Evolutionary conservation across 2,329 filamentous ascomycete genomes (phyloP).

Genomic region (Cordyceps cateniannulata): DNA sequence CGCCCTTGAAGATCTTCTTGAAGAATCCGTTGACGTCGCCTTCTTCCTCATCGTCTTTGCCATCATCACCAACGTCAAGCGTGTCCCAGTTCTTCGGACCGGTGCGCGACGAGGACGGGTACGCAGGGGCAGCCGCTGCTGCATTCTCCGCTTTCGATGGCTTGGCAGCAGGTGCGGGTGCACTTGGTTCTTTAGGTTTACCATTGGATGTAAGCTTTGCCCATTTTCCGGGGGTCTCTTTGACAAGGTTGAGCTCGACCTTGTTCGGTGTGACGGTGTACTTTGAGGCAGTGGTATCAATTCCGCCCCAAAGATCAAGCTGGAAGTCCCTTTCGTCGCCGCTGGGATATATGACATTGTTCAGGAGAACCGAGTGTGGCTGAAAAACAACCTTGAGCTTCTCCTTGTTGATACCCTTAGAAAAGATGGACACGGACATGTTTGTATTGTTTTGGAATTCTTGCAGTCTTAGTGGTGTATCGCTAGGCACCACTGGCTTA

Average conservation of each 20-base stretch:
- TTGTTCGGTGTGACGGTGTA: conserved; percentile 68
- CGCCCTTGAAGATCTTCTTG: conserved; percentile 75
- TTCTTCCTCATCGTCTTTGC: conserved; percentile 50
- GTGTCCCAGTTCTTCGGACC: conserved; percentile 94
- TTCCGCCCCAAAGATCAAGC: conserved; percentile 56
- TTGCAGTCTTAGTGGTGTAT: conserved; percentile 23
- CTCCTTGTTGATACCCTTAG: conserved; percentile 35
- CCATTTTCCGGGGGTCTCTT: conserved; percentile 66
- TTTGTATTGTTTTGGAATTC: conserved; percentile 30
- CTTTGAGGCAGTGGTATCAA: conserved; percentile 56
- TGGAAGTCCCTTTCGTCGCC: conserved; percentile 57
- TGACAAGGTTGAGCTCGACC: conserved; percentile 68
- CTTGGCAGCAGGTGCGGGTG: background rate
- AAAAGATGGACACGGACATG: conserved; percentile 36
- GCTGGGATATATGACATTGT: conserved; percentile 28
- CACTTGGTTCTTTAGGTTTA: conserved; percentile 9
- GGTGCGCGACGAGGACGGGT: conserved; percentile 78
- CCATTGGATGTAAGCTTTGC: conserved; percentile 23
- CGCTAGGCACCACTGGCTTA: conserved; percentile 15
- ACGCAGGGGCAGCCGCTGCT: conserved; percentile 42
- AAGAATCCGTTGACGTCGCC: conserved; percentile 76
- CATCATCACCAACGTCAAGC: conserved; percentile 40
- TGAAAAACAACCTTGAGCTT: conserved; percentile 32
- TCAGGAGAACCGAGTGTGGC: conserved; percentile 21
- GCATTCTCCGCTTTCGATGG: background rate